phyloP scores from a whole-genome alignment of 2,329 filamentous ascomycete genomes.

The Harringtonia lauricola region DNA sequence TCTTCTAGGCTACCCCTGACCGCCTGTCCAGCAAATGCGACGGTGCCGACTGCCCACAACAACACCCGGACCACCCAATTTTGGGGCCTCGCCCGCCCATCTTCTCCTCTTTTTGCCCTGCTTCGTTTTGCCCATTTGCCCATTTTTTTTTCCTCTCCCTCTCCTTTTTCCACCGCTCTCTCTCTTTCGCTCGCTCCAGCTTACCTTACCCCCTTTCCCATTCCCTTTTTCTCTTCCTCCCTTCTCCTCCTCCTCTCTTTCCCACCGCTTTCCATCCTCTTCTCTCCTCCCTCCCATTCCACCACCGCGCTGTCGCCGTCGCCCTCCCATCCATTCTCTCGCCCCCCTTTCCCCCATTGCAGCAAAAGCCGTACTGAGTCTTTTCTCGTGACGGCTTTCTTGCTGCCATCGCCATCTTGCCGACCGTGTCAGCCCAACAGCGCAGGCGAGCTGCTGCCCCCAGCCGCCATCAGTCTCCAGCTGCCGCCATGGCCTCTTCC shows the following conservation, averaged over 20 bases:
- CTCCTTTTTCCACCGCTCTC: neutral
- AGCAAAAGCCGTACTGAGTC: neutral
- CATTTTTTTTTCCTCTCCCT: neutral
- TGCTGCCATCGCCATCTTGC: neutral
- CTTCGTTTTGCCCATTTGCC: neutral
- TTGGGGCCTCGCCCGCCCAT: neutral
- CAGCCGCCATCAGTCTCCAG: neutral
- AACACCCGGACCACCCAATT: neutral
- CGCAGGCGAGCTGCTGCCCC: neutral
- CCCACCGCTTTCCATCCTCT: neutral
- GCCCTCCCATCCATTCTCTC: neutral
- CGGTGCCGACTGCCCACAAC: neutral
- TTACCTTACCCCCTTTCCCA: neutral
- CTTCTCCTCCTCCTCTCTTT: neutral
- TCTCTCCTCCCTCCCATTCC: neutral
- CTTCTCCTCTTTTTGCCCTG: neutral
- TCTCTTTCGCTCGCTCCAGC: neutral
- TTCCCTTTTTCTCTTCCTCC: neutral
- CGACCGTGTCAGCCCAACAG: neutral
- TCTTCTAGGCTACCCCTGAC: too few relatives aligned
- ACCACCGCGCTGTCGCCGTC: neutral
- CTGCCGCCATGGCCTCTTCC: conserved; percentile 61
- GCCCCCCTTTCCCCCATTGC: neutral
- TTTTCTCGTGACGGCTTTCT: neutral
- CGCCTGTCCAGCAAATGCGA: neutral